Conservation (phyloP, 2,329 filamentous ascomycete genomes). For the Aspergillus versicolor region DNA sequence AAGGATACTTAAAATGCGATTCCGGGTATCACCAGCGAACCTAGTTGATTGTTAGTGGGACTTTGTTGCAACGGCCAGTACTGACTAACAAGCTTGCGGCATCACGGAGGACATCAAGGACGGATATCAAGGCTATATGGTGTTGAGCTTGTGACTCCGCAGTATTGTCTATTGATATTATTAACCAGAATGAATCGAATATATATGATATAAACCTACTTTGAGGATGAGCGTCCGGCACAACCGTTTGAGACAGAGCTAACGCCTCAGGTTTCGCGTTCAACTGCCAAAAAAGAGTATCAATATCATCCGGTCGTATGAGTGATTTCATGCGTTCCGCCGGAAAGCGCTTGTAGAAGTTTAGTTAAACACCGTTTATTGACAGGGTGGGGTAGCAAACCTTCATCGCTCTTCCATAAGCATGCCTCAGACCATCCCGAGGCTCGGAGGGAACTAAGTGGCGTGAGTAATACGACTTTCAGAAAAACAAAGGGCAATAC, state of each 20-base stretch:
- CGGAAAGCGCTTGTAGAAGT: slow-evolving; percentile 24
- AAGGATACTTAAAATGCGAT: slow-evolving; percentile 32
- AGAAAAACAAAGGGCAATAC: slow-evolving; percentile 8
- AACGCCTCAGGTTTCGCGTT: slow-evolving; percentile 55
- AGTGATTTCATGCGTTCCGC: slow-evolving; percentile 30
- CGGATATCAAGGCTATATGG: slow-evolving; percentile 30
- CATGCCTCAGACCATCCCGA: slow-evolving; percentile 55
- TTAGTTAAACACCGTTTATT: slow-evolving; percentile 9
- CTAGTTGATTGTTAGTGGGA: slow-evolving; percentile 24
- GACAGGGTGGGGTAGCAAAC: slow-evolving; percentile 34
- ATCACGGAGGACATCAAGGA: slow-evolving; percentile 33
- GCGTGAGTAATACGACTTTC: slow-evolving; percentile 5
- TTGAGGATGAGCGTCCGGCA: slow-evolving; percentile 23
- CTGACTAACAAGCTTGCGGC: slow-evolving; percentile 31
- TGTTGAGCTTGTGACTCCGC: slow-evolving; percentile 16
- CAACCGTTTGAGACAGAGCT: slow-evolving; percentile 27
- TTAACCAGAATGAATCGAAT: background rate
- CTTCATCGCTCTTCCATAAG: slow-evolving; percentile 59
- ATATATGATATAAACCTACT: slow-evolving; percentile 18
- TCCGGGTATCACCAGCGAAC: slow-evolving; percentile 32
- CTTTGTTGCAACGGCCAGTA: background rate
- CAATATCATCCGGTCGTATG: slow-evolving; percentile 41
- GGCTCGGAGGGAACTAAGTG: slow-evolving; percentile 52
- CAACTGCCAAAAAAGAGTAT: slow-evolving; percentile 58
- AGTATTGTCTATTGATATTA: background rate